Percentiles rank a stretch among this genome's conserved stretches.
phyloP scores from a whole-genome alignment of 2,329 filamentous ascomycete genomes.

The Cylindrodendrum hubeiense region DNA sequence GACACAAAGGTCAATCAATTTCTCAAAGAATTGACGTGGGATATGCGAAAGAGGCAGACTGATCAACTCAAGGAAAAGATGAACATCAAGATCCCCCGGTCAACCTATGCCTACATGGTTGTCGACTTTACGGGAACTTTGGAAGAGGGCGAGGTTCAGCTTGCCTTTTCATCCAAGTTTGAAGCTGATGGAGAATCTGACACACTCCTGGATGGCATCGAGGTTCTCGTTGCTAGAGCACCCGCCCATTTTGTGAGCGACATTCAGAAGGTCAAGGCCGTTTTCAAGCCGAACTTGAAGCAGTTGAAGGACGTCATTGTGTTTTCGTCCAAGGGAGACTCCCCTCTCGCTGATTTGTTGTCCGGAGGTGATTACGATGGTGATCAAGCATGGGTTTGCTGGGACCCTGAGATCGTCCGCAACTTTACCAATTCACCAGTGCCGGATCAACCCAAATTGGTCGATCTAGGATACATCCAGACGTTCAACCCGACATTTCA shows the following conservation, averaged over 20 bases:
- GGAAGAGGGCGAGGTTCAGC: conserved; percentile 74
- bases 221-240: conserved; percentile 76
- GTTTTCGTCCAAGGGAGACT: conserved; percentile 74
- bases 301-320: conserved; percentile 83
- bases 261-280: conserved; percentile 75
- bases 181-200: conserved; percentile 65
- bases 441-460: conserved; percentile 54
- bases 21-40: conserved; percentile 61
- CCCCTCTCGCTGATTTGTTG: conserved; percentile 75
- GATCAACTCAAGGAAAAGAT: conserved; percentile 66
- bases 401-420: conserved; percentile 74
- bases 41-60: conserved; percentile 65
- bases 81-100: conserved; percentile 71
- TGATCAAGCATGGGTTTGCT: conserved; percentile 82
- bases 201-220: conserved; percentile 65
- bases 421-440: conserved; percentile 73
- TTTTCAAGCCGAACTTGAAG: conserved; percentile 70
- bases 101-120: conserved; percentile 74
- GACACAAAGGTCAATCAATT: conserved; percentile 60
- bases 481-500: conserved; percentile 61
- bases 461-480: conserved; percentile 59
- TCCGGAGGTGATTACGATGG: conserved; percentile 88
- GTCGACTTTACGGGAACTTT: conserved; percentile 74
- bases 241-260: conserved; percentile 79
- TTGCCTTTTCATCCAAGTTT: conserved; percentile 78